Percentiles rank a stretch among this genome's conserved stretches.
phyloP scores from a whole-genome alignment of 352 stramenopile genomes.

The Peronospora destructor region DNA sequence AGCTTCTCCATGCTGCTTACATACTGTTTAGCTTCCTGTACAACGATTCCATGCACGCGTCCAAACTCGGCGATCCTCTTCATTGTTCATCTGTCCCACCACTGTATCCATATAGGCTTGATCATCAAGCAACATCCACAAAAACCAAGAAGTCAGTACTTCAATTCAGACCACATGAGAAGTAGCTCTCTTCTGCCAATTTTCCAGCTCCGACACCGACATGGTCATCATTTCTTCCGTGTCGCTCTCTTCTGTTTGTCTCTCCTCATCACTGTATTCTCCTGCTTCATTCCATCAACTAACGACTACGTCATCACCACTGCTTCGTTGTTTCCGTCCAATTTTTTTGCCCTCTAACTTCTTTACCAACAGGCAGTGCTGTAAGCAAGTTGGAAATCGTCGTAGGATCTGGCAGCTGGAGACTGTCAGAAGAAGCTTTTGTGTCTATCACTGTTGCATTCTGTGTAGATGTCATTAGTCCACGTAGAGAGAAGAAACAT shows the following conservation, averaged over 20 bases:
- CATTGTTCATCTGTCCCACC: constrained; percentile 51
- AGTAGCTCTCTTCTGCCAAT: constrained; percentile 53
- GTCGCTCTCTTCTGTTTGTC: constrained; percentile 1
- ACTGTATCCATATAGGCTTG: no score
- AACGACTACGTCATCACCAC: constrained; percentile 9
- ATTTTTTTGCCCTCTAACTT: constrained; percentile 4
- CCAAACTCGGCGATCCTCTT: constrained; percentile 77
- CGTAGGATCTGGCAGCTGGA: constrained; percentile 2
- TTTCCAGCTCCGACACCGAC: constrained; percentile 48
- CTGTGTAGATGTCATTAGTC: constrained; percentile 8
- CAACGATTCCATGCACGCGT: constrained; percentile 52
- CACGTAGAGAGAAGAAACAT: constrained; percentile 13
- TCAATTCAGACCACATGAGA: constrained; percentile 26
- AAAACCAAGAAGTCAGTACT: neutral
- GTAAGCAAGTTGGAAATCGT: constrained; percentile 3
- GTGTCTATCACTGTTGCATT: constrained; percentile 12
- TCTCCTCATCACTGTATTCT: constrained; percentile 13
- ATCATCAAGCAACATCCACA: no score
- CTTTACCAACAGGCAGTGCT: constrained; percentile 7
- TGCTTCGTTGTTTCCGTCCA: constrained; percentile 20
- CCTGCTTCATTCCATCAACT: constrained; percentile 3
- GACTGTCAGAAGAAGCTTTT: constrained; percentile 8
- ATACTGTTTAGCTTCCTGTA: constrained; percentile 62
- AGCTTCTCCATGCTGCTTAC: constrained; percentile 53
- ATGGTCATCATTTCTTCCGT: constrained; percentile 35